phyloP scores from a whole-genome alignment of 2,329 filamentous ascomycete genomes.

The Rachicladosporium sp. region DNA sequence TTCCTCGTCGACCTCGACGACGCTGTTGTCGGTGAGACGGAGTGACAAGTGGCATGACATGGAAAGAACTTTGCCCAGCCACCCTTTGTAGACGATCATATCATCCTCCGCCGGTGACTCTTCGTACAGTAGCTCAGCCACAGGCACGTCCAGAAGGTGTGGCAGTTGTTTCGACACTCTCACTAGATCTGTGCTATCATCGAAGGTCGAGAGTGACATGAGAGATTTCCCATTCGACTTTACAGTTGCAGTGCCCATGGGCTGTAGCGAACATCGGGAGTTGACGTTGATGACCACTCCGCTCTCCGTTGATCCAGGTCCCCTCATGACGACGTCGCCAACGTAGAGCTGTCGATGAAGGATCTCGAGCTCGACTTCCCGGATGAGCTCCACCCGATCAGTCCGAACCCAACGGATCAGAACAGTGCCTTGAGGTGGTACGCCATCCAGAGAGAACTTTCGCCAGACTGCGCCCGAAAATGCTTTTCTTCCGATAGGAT shows the following conservation, averaged over 20 bases:
- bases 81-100: conserved; percentile 42
- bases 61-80: conserved; percentile 42
- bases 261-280: conserved; percentile 33
- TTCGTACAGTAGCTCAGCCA: conserved; percentile 17
- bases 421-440: conserved; percentile 41
- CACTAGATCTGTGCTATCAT: conserved; percentile 1
- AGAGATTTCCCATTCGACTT: conserved; percentile 3
- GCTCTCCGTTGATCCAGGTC: conserved; percentile 36
- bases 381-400: conserved; percentile 28
- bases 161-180: conserved; percentile 5
- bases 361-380: conserved; percentile 33
- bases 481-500: conserved; percentile 16
- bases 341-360: conserved; percentile 43
- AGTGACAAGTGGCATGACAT: conserved; percentile 39
- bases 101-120: conserved; percentile 36
- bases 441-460: conserved; percentile 30
- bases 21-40: conserved; percentile 38
- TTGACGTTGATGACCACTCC: conserved; percentile 42
- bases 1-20: conserved; percentile 40
- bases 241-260: conserved; percentile 10
- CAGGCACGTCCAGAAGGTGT: conserved; percentile 17
- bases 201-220: conserved; percentile 3
- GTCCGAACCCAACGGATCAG: conserved; percentile 38
- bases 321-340: conserved; percentile 43
- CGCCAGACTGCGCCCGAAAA: conserved; percentile 23